Conservation (phyloP, 148 eudicot genomes). For the Persicaria tinctoria region DNA sequence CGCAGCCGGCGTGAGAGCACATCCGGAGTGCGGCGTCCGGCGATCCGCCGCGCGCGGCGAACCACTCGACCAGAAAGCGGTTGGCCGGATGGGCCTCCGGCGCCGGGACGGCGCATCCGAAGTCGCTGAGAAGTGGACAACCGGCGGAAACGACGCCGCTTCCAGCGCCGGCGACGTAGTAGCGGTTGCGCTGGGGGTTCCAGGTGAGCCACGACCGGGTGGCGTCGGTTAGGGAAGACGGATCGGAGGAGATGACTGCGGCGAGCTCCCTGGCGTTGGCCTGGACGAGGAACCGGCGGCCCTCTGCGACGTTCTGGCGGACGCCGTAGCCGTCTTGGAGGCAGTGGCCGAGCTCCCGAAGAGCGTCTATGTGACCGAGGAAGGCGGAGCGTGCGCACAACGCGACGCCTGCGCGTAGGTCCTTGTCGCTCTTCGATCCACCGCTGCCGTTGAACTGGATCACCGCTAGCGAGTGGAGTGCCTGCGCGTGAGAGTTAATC, state of each 20-base stretch:
- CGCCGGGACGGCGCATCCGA: slow-evolving; percentile 17
- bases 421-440: slow-evolving; percentile 21
- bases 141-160: background rate
- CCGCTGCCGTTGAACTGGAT: slow-evolving; percentile 52
- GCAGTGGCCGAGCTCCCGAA: slow-evolving; percentile 43
- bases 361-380: slow-evolving; percentile 34
- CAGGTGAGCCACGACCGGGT: background rate
- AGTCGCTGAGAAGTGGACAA: slow-evolving; percentile 15
- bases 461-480: slow-evolving; percentile 37
- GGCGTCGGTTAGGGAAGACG: background rate
- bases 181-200: background rate
- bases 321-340: slow-evolving; percentile 49
- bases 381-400: slow-evolving; percentile 35
- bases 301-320: slow-evolving; percentile 16
- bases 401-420: slow-evolving; percentile 30
- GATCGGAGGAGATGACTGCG: slow-evolving; percentile 1
- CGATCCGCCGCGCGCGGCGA: background rate
- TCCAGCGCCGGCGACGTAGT: background rate
- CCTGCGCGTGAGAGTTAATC: slow-evolving; percentile 29
- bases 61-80: slow-evolving; percentile 36
- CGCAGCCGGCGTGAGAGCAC: slow-evolving; percentile 48
- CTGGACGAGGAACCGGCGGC: slow-evolving; percentile 27
- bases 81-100: slow-evolving; percentile 31
- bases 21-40: slow-evolving; percentile 20
- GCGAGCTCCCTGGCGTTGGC: slow-evolving; percentile 35